Conservation (phyloP, 148 eudicot species). For the Oxyria digyna region DNA sequence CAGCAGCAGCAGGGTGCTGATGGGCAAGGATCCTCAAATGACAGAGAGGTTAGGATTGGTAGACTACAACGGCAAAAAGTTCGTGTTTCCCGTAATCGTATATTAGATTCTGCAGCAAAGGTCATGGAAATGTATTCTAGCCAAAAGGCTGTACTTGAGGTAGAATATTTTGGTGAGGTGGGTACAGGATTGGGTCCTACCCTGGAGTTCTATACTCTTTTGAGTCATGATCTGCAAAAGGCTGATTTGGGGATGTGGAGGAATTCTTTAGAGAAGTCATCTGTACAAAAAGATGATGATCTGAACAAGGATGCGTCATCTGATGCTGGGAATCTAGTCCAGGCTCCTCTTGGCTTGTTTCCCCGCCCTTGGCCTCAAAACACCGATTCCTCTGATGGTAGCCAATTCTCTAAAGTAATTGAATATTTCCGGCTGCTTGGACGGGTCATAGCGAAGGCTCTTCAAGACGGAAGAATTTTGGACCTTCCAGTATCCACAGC, state of each 20-base stretch:
- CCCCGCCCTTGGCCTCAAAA: constrained; percentile 81
- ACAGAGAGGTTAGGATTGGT: constrained; percentile 85
- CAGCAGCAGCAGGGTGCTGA: constrained; percentile 98
- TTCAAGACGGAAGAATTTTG: constrained; percentile 95
- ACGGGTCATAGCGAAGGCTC: constrained; percentile 95
- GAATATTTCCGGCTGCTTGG: constrained; percentile 85
- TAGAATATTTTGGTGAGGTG: constrained; percentile 98
- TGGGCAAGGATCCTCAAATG: constrained; percentile 65
- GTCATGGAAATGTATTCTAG: constrained; percentile 99
- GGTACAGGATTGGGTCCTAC: constrained; percentile 99
- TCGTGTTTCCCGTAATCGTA: constrained; percentile 88
- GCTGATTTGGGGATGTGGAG: constrained; percentile 85
- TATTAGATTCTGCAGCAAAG: constrained; percentile 94
- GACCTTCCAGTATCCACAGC: constrained; percentile 77
- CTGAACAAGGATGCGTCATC: constrained; percentile 21
- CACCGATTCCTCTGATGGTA: constrained; percentile 53
- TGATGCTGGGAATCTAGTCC: constrained; percentile 39
- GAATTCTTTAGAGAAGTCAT: constrained; percentile 24
- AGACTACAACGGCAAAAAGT: constrained; percentile 95
- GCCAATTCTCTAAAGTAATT: constrained; percentile 46
- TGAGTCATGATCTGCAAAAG: constrained; percentile 89
- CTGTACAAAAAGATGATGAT: constrained; percentile 43
- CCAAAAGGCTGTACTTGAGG: constrained; percentile 97
- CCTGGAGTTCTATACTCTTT: constrained; percentile 83
- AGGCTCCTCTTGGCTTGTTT: constrained; percentile 82